Evolutionary conservation across 805 yeast species (phyloP).

Genomic region (Ogataea trehaloabstinens): DNA sequence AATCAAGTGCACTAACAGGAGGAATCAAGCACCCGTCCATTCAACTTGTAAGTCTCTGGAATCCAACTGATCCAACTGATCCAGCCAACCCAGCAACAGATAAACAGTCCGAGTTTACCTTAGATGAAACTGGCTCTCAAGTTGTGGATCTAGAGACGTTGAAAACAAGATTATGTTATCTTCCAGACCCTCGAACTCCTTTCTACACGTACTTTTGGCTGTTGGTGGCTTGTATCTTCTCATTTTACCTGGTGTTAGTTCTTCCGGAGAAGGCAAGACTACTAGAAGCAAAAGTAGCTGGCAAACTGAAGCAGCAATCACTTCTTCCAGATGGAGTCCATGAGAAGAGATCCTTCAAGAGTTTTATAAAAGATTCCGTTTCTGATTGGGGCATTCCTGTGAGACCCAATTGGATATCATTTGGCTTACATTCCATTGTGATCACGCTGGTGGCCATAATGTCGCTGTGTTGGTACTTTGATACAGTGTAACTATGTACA

Average conservation of each 20-base stretch:
- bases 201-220: slow-evolving; percentile 19
- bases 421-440: slow-evolving; percentile 10
- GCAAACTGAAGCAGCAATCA: slow-evolving; percentile 5
- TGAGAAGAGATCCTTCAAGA: slow-evolving; percentile 7
- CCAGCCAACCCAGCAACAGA: background rate
- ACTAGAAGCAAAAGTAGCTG: slow-evolving; percentile 3
- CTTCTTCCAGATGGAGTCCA: slow-evolving; percentile 6
- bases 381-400: slow-evolving; percentile 25
- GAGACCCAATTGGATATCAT: slow-evolving; percentile 8
- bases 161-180: slow-evolving; percentile 27
- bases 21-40: slow-evolving; percentile 85
- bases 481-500: slow-evolving; percentile 14
- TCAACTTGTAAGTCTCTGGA: slow-evolving; percentile 68
- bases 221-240: slow-evolving; percentile 9
- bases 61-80: slow-evolving; percentile 15
- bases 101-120: slow-evolving; percentile 2
- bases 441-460: slow-evolving; percentile 5
- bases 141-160: slow-evolving; percentile 28
- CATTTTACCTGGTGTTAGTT: slow-evolving; percentile 23
- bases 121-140: slow-evolving; percentile 19
- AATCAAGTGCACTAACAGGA: slow-evolving; percentile 90
- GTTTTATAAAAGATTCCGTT: slow-evolving; percentile 2
- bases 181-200: slow-evolving; percentile 28
- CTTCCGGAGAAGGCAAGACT: slow-evolving; percentile 8
- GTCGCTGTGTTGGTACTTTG: slow-evolving; percentile 18